Evolutionary conservation across 1,139 yeast genomes (phyloP).

Genomic region (Zygosaccharomyces sapae): DNA sequence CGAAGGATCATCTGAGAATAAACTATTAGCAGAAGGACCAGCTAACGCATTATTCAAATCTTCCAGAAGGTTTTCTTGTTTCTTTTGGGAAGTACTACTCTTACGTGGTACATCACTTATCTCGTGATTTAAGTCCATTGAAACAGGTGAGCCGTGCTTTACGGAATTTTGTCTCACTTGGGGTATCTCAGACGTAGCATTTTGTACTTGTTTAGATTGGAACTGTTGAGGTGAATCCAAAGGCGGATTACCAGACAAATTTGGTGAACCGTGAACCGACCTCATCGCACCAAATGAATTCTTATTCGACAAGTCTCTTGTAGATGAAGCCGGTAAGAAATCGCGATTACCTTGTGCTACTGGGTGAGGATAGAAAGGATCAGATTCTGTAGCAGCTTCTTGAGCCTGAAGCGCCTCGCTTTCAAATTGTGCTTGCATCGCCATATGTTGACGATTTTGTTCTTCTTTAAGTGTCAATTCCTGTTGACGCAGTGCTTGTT

Average conservation of each 20-base stretch:
- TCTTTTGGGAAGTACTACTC: constrained; percentile 1
- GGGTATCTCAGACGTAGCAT: neutral
- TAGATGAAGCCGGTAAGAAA: neutral
- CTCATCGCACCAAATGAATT: neutral
- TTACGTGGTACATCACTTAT: neutral
- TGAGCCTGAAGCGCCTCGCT: neutral
- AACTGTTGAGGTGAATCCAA: constrained; percentile 2
- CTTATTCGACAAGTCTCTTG: neutral
- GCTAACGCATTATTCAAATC: constrained; percentile 26
- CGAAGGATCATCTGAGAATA: neutral
- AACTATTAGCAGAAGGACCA: neutral
- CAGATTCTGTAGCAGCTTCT: neutral
- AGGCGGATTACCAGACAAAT: neutral
- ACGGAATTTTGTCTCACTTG: neutral
- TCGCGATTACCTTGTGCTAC: neutral
- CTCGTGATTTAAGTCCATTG: neutral
- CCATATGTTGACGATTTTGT: too few species aligned
- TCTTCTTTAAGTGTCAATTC: neutral
- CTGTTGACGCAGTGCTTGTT: neutral
- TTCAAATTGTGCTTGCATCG: neutral
- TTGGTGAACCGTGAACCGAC: neutral
- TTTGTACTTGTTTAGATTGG: neutral
- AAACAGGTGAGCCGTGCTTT: neutral
- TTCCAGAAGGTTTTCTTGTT: constrained; percentile 21
- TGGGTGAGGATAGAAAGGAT: neutral